Percentiles rank a stretch among this genome's conserved stretches.
Conservation (phyloP, 306 rosid genomes). For the Arachis hypogaea region DNA sequence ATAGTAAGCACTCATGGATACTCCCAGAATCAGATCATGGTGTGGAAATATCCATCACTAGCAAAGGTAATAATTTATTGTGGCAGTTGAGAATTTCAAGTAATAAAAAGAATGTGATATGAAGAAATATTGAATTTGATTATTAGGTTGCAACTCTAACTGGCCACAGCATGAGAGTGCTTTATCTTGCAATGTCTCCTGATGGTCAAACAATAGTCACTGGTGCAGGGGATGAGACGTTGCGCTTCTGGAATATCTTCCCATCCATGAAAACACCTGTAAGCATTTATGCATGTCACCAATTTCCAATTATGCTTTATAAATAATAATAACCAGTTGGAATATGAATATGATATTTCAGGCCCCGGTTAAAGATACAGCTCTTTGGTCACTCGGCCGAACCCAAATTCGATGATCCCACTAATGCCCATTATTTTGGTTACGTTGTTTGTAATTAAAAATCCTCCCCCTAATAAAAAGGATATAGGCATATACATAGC, state of each 20-base stretch:
- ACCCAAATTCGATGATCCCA: slow-evolving; percentile 71
- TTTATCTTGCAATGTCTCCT: slow-evolving; percentile 97
- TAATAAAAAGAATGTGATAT: background rate
- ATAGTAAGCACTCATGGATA: slow-evolving; percentile 96
- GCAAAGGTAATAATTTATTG: slow-evolving; percentile 69
- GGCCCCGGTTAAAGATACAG: slow-evolving; percentile 86
- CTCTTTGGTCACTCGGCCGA: slow-evolving; percentile 91
- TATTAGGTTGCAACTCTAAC: slow-evolving; percentile 92
- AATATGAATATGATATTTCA: slow-evolving; percentile 42
- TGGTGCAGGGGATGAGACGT: slow-evolving; percentile 98
- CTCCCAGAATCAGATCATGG: slow-evolving; percentile 98
- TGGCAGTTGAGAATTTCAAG: background rate
- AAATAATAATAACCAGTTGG: background rate
- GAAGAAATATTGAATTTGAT: background rate
- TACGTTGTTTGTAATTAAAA: background rate
- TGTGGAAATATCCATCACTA: slow-evolving; percentile 98
- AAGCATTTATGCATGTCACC: slow-evolving; percentile 38
- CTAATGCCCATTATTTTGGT: background rate
- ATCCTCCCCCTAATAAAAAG: too few species aligned
- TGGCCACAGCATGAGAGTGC: slow-evolving; percentile 94
- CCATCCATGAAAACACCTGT: slow-evolving; percentile 90
- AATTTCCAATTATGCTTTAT: slow-evolving; percentile 22
- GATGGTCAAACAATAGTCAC: slow-evolving; percentile 98
- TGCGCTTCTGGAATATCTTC: slow-evolving; percentile 89
- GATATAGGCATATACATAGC: too few species aligned